phyloP scores from a whole-genome alignment of 768 basidiomycete genomes.

The Tylopilus sp. region DNA sequence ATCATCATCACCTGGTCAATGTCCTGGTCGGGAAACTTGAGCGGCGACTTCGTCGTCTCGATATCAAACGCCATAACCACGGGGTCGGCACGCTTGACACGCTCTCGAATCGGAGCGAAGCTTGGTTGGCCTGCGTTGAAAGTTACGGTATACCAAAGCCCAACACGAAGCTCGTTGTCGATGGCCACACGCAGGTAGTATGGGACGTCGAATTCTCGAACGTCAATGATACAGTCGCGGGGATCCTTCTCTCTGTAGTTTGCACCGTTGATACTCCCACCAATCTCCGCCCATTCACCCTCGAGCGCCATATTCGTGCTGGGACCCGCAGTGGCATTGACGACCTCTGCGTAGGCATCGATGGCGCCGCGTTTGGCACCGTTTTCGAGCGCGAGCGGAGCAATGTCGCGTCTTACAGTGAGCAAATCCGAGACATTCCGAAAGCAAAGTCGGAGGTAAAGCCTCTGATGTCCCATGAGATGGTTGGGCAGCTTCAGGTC shows the following conservation, averaged over 20 bases:
- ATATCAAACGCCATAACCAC: slow-evolving; percentile 99
- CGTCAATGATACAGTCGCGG: slow-evolving; percentile 88
- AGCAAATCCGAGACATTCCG: slow-evolving; percentile 93
- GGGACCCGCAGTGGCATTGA: slow-evolving; percentile 70
- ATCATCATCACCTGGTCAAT: slow-evolving; percentile 99
- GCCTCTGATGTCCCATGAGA: slow-evolving; percentile 87
- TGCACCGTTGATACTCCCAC: slow-evolving; percentile 36
- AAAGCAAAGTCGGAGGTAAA: slow-evolving; percentile 87
- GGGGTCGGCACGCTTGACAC: slow-evolving; percentile 97
- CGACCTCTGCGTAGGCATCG: slow-evolving; percentile 96
- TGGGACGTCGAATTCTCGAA: slow-evolving; percentile 94
- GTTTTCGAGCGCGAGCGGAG: slow-evolving; percentile 88
- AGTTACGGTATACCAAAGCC: slow-evolving; percentile 93
- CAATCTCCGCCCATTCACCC: slow-evolving; percentile 54
- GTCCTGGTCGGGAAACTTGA: slow-evolving; percentile 95
- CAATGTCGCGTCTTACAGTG: slow-evolving; percentile 78
- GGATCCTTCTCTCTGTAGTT: slow-evolving; percentile 68
- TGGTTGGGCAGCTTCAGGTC: slow-evolving; percentile 96
- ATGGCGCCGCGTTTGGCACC: slow-evolving; percentile 91
- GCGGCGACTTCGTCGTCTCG: slow-evolving; percentile 98
- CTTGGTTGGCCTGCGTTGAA: slow-evolving; percentile 78
- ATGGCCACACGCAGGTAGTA: slow-evolving; percentile 99
- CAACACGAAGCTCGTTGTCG: slow-evolving; percentile 96
- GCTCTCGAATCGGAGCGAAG: slow-evolving; percentile 68
- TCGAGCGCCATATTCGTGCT: slow-evolving; percentile 69